Percentiles rank a stretch among this genome's conserved stretches.
These are phyloP conservation scores for Vaccinium darrowii DNA, from an alignment of 148 eudicot genomes.

Conservation along the genomic window DNA sequence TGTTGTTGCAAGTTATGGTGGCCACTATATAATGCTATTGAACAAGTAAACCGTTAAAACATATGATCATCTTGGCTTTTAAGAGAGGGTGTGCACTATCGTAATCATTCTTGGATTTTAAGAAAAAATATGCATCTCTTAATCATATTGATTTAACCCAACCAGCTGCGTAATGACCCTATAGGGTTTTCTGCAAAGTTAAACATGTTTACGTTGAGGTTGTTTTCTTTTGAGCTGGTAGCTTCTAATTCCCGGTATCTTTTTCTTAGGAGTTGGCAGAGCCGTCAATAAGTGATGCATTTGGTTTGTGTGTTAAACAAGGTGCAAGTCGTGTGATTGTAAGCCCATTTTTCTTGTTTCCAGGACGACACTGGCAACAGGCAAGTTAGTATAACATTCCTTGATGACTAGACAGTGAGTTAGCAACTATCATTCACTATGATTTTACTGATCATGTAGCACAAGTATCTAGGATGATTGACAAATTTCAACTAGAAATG, in stretches of 20 bases:
- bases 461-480: neutral
- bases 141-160: neutral
- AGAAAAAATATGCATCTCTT: neutral
- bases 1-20: conserved; percentile 4
- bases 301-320: conserved; percentile 68
- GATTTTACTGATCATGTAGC: neutral
- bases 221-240: neutral
- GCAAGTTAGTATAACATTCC: conserved; percentile 25
- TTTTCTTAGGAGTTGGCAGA: conserved; percentile 81
- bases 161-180: neutral
- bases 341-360: conserved; percentile 92
- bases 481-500: neutral
- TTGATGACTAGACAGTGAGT: neutral
- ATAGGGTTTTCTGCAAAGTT: neutral
- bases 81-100: neutral
- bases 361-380: conserved; percentile 95
- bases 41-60: neutral
- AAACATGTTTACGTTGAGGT: neutral
- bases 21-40: neutral
- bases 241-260: neutral
- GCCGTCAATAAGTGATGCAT: conserved; percentile 89
- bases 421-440: neutral
- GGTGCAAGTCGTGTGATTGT: conserved; percentile 84
- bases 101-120: neutral
- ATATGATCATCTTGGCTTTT: neutral